Base-by-base conservation (phyloP, 2,329 filamentous ascomycete genomes). In the Boeremia lycopersici region DNA sequence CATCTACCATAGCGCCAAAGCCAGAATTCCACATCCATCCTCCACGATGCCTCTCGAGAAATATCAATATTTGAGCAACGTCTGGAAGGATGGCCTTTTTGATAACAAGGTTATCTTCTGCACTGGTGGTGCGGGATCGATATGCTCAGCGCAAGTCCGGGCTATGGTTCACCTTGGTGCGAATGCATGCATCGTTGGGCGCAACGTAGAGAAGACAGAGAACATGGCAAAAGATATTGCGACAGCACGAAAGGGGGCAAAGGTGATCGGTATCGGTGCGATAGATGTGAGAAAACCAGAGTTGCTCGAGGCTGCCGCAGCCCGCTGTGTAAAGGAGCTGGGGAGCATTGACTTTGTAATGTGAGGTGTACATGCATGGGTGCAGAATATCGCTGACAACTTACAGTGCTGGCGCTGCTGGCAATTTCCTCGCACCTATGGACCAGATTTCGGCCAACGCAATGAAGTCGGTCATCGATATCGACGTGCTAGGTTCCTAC, bases 401-500 rank as follows among this genome's bases (percentile, higher is more conserved):
- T 25, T 15, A 54, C 67, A 95, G 90, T 72, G 93, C 93, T 17
- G 95, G 95, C 45, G 95, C 95, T 12, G 95, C 95, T 15, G 95
- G 95, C 55, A 99, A 99, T 76, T 99, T 98, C 76, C 82, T 99
- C 19, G 89, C 91, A 0, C 89, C 93, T 4, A 88, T 98, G 56
- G 84, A 88, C 35, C 88, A 88, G 59, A 84, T 98, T 44, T 91
- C 86, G 35, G 78, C 89, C 54, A 98, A 98, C 72, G 95, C 91
- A 3, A 96, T 99, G 86, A 96, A 93, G 76, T 83, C 90, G 0
- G 95, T 99, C 62, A 93, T 98, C 68, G 95, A 98, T 58, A 99
- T 99, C 69, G 95, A 98, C 73, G 89, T 96, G 2, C 76, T 98
- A 31, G 95, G 95, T 29, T 96, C 90, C 13, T 99, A 90, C 79